These are phyloP conservation scores for Aspergillus aculeatinus DNA, from an alignment of 2,329 filamentous ascomycete species.

Conservation along the genomic window DNA sequence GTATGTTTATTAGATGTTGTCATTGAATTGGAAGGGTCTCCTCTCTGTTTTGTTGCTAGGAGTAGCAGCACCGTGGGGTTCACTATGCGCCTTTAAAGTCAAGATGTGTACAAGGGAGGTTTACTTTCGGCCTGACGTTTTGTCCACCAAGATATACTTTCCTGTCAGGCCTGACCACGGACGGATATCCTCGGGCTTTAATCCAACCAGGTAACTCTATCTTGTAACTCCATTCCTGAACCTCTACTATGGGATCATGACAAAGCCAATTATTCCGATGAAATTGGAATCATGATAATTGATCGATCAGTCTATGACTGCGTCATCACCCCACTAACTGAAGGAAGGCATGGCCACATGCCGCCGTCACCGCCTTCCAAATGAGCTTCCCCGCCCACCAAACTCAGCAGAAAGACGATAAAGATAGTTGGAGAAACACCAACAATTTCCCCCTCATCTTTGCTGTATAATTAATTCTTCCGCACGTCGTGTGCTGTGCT, in stretches of 20 bases:
- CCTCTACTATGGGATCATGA: too few relatives aligned
- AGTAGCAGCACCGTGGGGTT: too few relatives aligned
- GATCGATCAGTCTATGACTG: not conserved
- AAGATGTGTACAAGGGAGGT: too few relatives aligned
- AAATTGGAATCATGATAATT: not conserved
- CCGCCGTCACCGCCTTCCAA: slow-evolving; percentile 23
- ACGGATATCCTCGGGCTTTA: too few relatives aligned
- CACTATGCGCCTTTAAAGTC: too few relatives aligned
- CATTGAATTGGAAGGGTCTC: too few relatives aligned
- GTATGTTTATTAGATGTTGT: not conserved
- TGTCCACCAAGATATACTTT: too few relatives aligned
- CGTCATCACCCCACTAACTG: not conserved
- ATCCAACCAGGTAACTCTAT: too few relatives aligned
- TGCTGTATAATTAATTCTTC: slow-evolving; percentile 7
- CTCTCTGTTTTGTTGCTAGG: too few relatives aligned
- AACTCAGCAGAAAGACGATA: slow-evolving; percentile 13
- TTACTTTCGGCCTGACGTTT: too few relatives aligned
- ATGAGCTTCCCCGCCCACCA: slow-evolving; percentile 14
- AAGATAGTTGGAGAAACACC: slow-evolving; percentile 10
- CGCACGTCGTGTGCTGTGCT: slow-evolving; percentile 28
- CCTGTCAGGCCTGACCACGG: too few relatives aligned
- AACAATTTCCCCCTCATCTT: slow-evolving; percentile 17
- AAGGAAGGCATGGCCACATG: not conserved
- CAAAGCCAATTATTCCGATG: not conserved
- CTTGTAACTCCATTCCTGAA: too few relatives aligned